phyloP scores from a whole-genome alignment of 2,329 filamentous ascomycete species.

The Madurella fahalii region DNA sequence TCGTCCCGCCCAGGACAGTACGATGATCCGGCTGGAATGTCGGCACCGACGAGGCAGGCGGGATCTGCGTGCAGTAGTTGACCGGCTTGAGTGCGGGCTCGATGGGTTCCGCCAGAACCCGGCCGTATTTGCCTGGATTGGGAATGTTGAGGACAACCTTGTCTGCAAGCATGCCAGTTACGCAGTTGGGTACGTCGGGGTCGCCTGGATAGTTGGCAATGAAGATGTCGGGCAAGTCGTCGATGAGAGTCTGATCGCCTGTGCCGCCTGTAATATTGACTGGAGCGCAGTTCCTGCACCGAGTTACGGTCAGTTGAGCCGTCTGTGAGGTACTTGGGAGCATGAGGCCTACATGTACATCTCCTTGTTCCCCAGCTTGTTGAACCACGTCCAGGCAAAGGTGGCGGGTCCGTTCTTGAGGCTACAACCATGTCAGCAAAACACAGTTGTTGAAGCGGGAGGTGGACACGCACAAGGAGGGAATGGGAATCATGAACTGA shows the following conservation, averaged over 20 bases:
- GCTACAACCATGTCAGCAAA: not conserved
- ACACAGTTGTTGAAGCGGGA: not conserved
- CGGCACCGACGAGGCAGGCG: slow-evolving; percentile 2
- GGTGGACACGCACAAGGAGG: slow-evolving; percentile 18
- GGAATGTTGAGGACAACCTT: slow-evolving; percentile 50
- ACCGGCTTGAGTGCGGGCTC: slow-evolving; percentile 8
- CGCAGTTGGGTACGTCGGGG: slow-evolving; percentile 31
- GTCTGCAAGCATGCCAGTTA: slow-evolving; percentile 39
- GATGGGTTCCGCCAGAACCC: slow-evolving; percentile 7
- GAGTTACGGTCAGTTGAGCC: not conserved
- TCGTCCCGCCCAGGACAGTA: not conserved
- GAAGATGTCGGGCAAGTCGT: slow-evolving; percentile 53
- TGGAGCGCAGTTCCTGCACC: slow-evolving; percentile 50
- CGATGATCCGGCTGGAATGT: slow-evolving; percentile 5
- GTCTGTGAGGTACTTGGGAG: not conserved
- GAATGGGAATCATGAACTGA: slow-evolving; percentile 27
- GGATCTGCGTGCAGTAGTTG: slow-evolving; percentile 18
- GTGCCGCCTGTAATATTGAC: slow-evolving; percentile 43
- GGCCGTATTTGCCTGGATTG: slow-evolving; percentile 41
- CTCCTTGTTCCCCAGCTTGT: slow-evolving; percentile 57
- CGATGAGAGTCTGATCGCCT: slow-evolving; percentile 31
- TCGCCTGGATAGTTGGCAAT: slow-evolving; percentile 48
- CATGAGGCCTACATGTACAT: slow-evolving; percentile 53
- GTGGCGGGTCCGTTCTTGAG: slow-evolving; percentile 21
- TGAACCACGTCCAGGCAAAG: slow-evolving; percentile 60